phyloP scores from a whole-genome alignment of 164 flowering plant species.

The Buxus sempervirens region DNA sequence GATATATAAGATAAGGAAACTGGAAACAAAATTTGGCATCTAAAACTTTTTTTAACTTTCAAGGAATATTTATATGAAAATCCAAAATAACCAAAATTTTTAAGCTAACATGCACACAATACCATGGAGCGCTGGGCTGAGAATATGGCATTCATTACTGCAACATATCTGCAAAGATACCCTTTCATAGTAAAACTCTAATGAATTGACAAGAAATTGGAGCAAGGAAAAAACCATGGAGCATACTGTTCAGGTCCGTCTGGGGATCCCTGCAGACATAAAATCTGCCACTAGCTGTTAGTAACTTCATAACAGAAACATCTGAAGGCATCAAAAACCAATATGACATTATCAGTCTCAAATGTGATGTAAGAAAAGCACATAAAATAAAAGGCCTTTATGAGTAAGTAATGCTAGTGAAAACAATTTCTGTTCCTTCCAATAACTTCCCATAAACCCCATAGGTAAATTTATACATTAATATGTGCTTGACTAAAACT shows the following conservation, averaged over 20 bases:
- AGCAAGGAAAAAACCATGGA: slow-evolving; percentile 8
- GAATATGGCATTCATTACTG: slow-evolving; percentile 95
- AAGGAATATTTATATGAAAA: not conserved
- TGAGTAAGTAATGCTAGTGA: not conserved
- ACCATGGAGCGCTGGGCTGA: slow-evolving; percentile 98
- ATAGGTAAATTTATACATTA: not conserved
- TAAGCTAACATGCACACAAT: slow-evolving; percentile 13
- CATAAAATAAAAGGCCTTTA: not conserved
- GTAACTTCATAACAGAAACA: not conserved
- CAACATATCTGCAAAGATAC: slow-evolving; percentile 74
- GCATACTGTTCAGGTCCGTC: slow-evolving; percentile 99
- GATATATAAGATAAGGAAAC: not conserved
- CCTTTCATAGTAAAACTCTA: slow-evolving; percentile 11
- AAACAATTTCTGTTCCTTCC: not conserved
- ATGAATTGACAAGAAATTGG: slow-evolving; percentile 7
- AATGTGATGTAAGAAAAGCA: not conserved
- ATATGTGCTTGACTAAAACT: not conserved
- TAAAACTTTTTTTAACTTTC: too few species aligned
- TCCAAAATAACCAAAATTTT: not conserved
- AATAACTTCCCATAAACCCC: not conserved
- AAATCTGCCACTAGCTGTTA: slow-evolving; percentile 54
- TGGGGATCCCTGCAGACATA: slow-evolving; percentile 93
- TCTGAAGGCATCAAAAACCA: not conserved
- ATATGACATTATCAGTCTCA: not conserved
- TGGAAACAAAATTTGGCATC: not conserved